phyloP scores from a whole-genome alignment of 345 rosid species.

The Fremontodendron californicum region DNA sequence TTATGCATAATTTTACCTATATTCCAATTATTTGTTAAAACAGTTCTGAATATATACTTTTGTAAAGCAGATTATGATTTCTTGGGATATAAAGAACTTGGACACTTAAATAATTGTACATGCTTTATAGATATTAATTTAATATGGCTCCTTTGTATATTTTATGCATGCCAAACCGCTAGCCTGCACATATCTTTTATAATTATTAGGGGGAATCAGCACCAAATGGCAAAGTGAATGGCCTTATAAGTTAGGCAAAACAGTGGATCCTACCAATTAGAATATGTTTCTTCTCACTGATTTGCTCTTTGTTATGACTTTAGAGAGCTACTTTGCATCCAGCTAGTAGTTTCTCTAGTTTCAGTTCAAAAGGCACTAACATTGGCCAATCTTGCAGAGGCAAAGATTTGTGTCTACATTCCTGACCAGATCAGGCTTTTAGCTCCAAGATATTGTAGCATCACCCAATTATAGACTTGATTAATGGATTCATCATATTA shows the following conservation, averaged over 20 bases:
- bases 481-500: neutral
- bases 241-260: conserved; percentile 19
- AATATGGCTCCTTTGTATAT: neutral
- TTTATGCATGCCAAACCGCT: neutral
- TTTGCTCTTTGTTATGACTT: conserved; percentile 3
- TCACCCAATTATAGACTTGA: neutral
- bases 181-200: neutral
- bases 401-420: neutral
- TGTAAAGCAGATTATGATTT: conserved; percentile 1
- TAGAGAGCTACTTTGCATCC: neutral
- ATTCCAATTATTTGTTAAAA: conserved; percentile 1
- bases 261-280: neutral
- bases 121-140: neutral
- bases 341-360: neutral
- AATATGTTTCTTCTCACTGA: neutral
- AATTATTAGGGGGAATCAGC: conserved; percentile 3
- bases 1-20: conserved; percentile 2
- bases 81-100: neutral
- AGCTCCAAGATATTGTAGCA: neutral
- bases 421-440: neutral
- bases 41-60: neutral
- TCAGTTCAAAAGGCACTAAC: neutral
- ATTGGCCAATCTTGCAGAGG: neutral
- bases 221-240: conserved; percentile 4
- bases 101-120: neutral